Percentiles rank a stretch among this genome's conserved stretches.
Conservation (phyloP, 139 green algal genomes). For the Gonium pectorale region DNA sequence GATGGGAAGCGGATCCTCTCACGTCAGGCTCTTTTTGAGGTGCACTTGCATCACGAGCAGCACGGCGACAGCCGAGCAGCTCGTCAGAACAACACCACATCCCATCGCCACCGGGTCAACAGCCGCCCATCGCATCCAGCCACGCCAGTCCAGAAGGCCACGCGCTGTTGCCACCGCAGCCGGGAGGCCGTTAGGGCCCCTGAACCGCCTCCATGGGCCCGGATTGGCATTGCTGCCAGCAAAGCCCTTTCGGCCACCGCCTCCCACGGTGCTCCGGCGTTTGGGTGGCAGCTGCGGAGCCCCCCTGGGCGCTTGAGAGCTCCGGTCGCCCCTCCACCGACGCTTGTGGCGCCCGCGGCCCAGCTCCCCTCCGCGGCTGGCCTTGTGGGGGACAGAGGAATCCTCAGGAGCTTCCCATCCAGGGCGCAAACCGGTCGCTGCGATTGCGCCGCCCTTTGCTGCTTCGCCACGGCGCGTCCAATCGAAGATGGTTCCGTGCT, state of each 20-base stretch:
- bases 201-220: neutral
- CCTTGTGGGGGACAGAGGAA: neutral
- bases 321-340: no score
- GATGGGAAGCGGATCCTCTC: no score
- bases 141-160: neutral
- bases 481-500: no score
- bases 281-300: no score
- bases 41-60: no score
- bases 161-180: neutral
- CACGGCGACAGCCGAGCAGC: no score
- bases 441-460: neutral
- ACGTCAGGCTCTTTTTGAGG: no score
- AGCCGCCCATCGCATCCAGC: neutral
- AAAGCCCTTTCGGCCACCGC: conserved; percentile 21
- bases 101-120: neutral
- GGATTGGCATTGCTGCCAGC: neutral
- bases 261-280: neutral
- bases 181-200: neutral
- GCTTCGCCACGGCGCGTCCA: no score
- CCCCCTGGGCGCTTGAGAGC: no score
- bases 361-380: neutral
- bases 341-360: neutral
- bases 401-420: neutral
- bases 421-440: neutral
- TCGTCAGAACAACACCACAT: neutral